Evolutionary conservation across 2,329 filamentous ascomycete species (phyloP).

Genomic region (Leptographium lundbergii): DNA sequence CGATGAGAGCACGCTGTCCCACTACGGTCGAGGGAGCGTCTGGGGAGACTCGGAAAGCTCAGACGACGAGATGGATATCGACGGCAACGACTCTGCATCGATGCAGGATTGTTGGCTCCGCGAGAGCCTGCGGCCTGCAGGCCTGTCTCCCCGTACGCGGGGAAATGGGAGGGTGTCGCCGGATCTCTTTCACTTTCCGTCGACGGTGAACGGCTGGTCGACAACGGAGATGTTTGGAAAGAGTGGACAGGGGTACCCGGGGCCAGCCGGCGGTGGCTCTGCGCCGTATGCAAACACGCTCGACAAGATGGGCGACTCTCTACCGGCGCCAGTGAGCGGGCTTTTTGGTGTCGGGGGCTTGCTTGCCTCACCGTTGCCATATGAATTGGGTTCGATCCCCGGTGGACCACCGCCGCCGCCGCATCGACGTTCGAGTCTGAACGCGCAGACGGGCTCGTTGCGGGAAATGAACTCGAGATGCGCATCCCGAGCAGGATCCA

Average conservation of each 20-base stretch:
- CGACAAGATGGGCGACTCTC: conserved; percentile 33
- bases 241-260: conserved; percentile 21
- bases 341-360: conserved; percentile 21
- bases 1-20: conserved; percentile 31
- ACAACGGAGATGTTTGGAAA: conserved; percentile 33
- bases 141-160: conserved; percentile 9
- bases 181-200: conserved; percentile 42
- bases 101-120: conserved; percentile 47
- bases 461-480: conserved; percentile 7
- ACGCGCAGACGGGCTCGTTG: conserved; percentile 27
- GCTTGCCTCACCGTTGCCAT: conserved; percentile 17
- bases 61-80: conserved; percentile 21
- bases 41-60: conserved; percentile 33
- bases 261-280: conserved; percentile 12
- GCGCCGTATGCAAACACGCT: conserved; percentile 21
- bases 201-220: conserved; percentile 27
- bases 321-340: conserved; percentile 26
- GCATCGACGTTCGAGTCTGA: conserved; percentile 39
- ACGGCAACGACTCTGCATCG: conserved; percentile 34
- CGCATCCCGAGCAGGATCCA: conserved; percentile 6
- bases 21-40: conserved; percentile 17
- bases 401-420: conserved; percentile 32
- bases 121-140: conserved; percentile 33
- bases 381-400: conserved; percentile 7
- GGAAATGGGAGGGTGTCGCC: conserved; percentile 26